phyloP scores from a whole-genome alignment of 805 yeast species.

The Diddensiella transvaalensis region DNA sequence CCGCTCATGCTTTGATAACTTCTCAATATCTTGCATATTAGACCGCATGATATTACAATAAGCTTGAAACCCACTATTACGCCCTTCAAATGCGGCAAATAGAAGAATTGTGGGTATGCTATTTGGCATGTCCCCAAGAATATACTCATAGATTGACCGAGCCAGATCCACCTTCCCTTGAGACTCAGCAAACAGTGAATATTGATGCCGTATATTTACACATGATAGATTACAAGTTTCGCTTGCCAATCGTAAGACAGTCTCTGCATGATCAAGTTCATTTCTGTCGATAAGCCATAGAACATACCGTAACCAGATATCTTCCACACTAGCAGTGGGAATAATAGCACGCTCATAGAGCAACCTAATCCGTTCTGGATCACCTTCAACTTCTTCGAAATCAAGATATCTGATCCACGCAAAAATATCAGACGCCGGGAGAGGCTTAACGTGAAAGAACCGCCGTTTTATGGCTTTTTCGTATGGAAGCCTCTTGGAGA shows the following conservation, averaged over 20 bases:
- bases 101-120: slow-evolving; percentile 29
- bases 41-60: slow-evolving; percentile 21
- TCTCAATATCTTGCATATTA: slow-evolving; percentile 19
- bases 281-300: slow-evolving; percentile 45
- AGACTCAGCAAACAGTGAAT: slow-evolving; percentile 32
- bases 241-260: slow-evolving; percentile 51
- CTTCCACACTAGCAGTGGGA: slow-evolving; percentile 49
- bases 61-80: slow-evolving; percentile 1
- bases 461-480: slow-evolving; percentile 61
- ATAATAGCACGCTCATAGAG: slow-evolving; percentile 68
- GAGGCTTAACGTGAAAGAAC: slow-evolving; percentile 50
- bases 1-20: slow-evolving; percentile 5
- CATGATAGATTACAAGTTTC: slow-evolving; percentile 31
- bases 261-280: slow-evolving; percentile 36
- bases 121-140: slow-evolving; percentile 30
- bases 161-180: slow-evolving; percentile 29
- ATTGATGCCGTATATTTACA: slow-evolving; percentile 27
- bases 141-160: slow-evolving; percentile 23
- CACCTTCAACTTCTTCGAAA: slow-evolving; percentile 42
- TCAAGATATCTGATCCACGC: slow-evolving; percentile 65
- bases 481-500: slow-evolving; percentile 62
- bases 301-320: slow-evolving; percentile 67
- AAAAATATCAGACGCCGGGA: slow-evolving; percentile 42
- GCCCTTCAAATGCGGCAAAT: slow-evolving; percentile 10
- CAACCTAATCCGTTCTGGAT: slow-evolving; percentile 34